Conservation (phyloP, 164 flowering plant genomes). For the Liriodendron chinense region DNA sequence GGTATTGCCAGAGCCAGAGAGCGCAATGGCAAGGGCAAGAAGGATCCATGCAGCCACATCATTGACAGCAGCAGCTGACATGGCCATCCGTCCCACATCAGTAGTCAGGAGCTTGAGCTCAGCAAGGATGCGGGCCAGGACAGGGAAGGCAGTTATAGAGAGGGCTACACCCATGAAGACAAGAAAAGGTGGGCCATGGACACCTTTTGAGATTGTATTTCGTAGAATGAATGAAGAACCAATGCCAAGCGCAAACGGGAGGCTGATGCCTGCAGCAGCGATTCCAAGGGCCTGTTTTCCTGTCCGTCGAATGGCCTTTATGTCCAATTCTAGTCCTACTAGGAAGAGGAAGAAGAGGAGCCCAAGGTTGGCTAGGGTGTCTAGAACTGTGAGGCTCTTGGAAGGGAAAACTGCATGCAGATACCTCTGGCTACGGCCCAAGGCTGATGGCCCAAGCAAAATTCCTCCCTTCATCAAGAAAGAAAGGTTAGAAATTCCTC, state of each 20-base stretch:
- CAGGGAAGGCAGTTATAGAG: conserved; percentile 87
- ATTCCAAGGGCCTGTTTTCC: conserved; percentile 58
- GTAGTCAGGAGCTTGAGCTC: conserved; percentile 78
- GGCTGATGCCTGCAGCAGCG: conserved; percentile 61
- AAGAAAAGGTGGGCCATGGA: conserved; percentile 42
- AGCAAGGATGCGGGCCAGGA: conserved; percentile 77
- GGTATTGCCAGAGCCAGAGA: conserved; percentile 40
- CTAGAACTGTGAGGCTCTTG: conserved; percentile 61
- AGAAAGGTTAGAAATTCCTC: neutral
- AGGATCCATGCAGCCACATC: conserved; percentile 88
- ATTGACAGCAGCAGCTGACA: conserved; percentile 92
- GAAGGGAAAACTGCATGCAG: conserved; percentile 54
- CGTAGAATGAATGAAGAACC: conserved; percentile 56
- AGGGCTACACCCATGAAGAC: conserved; percentile 89
- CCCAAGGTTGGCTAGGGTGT: conserved; percentile 76
- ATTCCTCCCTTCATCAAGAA: conserved; percentile 56
- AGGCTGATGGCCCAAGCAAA: conserved; percentile 74
- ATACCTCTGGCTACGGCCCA: conserved; percentile 52
- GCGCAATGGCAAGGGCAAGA: conserved; percentile 73
- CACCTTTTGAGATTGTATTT: conserved; percentile 53
- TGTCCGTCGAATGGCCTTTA: conserved; percentile 43
- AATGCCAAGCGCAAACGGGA: conserved; percentile 69
- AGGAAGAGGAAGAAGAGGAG: conserved; percentile 76
- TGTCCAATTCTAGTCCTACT: conserved; percentile 65
- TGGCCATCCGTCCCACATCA: conserved; percentile 74